Evolutionary conservation across 805 yeast species (phyloP), one percentile per base, ranked within the genome.

Genomic region (Saccharomycopsis microspora): DNA sequence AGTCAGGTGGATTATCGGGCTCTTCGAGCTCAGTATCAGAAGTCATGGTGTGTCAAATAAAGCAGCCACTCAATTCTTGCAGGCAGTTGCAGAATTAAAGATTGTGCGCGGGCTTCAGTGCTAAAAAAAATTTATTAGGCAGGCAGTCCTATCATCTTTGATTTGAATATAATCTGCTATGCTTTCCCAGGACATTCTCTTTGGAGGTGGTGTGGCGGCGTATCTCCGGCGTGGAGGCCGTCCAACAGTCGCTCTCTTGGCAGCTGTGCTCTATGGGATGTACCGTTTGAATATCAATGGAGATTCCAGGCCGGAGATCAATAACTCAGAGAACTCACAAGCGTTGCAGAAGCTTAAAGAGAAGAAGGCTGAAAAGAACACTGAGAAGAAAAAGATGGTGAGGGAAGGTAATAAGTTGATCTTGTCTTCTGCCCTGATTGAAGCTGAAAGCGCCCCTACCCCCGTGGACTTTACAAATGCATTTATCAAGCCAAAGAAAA

Each of bases 181-280:
- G 8, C 19, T 27, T 9, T 39, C 39, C 6, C 45, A 34, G 6
- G 53, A 49, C 31, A 9, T 43, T 4, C 6, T 46, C 9, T 49
- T 49, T 6, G 50, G 43, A 8, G 49, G 50, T 8, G 36, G 41
- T 9, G 5, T 39, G 10, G n/a, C 39, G 35, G 41, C 37, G 5
- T 50, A 33, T 32, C 10, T 40, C 28, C 46, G 37, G 7, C 32
- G 28, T 39, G 68, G 69, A 30, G 74, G 74, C 30, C 60, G 72
- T 52, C 9, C 59, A 3, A 57, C 70, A 11, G 47, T 68, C 7
- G 60, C 64, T 1, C 42, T 67, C 4, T 60, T 66, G 1, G 41
- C 58, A 1, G 47, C 55, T 3, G 54, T 59, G 5, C 46, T 62
- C 3, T 56, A 61, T 34, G 57, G 56, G 45, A 52, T 58, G 31